These are phyloP conservation scores for Metschnikowia koreensis DNA, from an alignment of 805 yeast species.

Conservation along the genomic window DNA sequence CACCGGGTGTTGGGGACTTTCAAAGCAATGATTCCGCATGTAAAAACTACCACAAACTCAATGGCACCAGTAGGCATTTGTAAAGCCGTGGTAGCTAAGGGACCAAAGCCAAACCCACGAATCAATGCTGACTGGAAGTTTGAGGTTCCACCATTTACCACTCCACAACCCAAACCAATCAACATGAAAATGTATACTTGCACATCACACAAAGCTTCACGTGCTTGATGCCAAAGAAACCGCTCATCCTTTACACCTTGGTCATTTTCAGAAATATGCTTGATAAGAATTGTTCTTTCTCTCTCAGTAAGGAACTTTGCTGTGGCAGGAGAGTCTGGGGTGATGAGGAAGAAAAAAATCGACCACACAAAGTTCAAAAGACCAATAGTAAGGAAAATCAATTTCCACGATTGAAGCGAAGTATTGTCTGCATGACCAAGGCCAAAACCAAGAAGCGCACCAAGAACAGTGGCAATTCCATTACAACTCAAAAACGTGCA, in stretches of 20 bases:
- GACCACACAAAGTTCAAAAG: slow-evolving; percentile 18
- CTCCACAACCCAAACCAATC: slow-evolving; percentile 15
- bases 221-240: slow-evolving; percentile 16
- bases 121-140: slow-evolving; percentile 23
- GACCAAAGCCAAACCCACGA: slow-evolving; percentile 21
- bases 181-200: slow-evolving; percentile 21
- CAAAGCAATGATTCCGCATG: slow-evolving; percentile 20
- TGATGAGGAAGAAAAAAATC: slow-evolving; percentile 15
- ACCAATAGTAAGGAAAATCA: slow-evolving; percentile 23
- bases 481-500: slow-evolving; percentile 18
- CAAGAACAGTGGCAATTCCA: slow-evolving; percentile 23
- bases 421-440: slow-evolving; percentile 18
- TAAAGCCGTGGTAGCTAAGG: slow-evolving; percentile 21
- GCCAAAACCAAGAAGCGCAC: slow-evolving; percentile 20
- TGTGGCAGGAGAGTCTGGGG: slow-evolving; percentile 21
- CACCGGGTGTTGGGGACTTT: slow-evolving; percentile 18
- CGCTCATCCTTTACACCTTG: slow-evolving; percentile 18
- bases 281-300: slow-evolving; percentile 19
- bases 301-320: slow-evolving; percentile 18
- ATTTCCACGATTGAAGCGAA: slow-evolving; percentile 20
- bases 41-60: slow-evolving; percentile 19
- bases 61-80: slow-evolving; percentile 26
- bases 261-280: slow-evolving; percentile 17
- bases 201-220: slow-evolving; percentile 18
- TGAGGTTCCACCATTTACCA: slow-evolving; percentile 26